Conservation (phyloP, 352 stramenopile species). For the Globisporangium nodosum region DNA sequence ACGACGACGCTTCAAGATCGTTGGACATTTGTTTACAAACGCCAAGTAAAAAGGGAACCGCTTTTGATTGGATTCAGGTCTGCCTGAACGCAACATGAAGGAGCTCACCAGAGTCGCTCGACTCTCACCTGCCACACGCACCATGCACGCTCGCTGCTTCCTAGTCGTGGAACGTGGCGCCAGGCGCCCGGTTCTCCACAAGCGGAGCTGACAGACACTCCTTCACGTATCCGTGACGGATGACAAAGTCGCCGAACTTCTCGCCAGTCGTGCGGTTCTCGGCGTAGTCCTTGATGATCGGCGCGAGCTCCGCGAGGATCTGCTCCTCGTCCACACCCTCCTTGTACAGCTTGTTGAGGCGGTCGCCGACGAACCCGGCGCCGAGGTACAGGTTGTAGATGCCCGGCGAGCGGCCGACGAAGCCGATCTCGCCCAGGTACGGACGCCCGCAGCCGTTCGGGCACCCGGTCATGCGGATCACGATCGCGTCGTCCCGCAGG, state of each 20-base stretch:
- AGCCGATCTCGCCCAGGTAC: constrained; percentile 97
- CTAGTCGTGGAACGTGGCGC: constrained; percentile 68
- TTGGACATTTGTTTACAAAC: background rate
- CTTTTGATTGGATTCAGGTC: background rate
- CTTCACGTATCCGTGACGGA: constrained; percentile 66
- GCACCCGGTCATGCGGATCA: constrained; percentile 98
- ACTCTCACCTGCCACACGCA: background rate
- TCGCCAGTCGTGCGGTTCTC: constrained; percentile 54
- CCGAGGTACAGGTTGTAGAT: constrained; percentile 97
- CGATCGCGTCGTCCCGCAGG: constrained; percentile 92
- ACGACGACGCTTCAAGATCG: constrained; percentile 4
- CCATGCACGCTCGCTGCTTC: background rate
- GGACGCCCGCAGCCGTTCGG: constrained; percentile 96
- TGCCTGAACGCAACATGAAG: background rate
- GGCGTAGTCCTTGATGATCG: constrained; percentile 79
- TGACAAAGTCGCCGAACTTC: constrained; percentile 84
- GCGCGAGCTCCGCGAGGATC: constrained; percentile 63
- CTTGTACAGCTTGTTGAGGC: constrained; percentile 83
- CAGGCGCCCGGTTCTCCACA: constrained; percentile 50
- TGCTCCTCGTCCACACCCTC: constrained; percentile 71
- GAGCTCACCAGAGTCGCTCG: background rate
- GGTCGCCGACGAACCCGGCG: constrained; percentile 68
- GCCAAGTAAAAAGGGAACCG: background rate
- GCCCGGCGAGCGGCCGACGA: constrained; percentile 94
- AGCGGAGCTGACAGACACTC: constrained; percentile 57